Base-by-base conservation (phyloP, 2,329 filamentous ascomycete species). In the Berkeleyomyces rouxiae region DNA sequence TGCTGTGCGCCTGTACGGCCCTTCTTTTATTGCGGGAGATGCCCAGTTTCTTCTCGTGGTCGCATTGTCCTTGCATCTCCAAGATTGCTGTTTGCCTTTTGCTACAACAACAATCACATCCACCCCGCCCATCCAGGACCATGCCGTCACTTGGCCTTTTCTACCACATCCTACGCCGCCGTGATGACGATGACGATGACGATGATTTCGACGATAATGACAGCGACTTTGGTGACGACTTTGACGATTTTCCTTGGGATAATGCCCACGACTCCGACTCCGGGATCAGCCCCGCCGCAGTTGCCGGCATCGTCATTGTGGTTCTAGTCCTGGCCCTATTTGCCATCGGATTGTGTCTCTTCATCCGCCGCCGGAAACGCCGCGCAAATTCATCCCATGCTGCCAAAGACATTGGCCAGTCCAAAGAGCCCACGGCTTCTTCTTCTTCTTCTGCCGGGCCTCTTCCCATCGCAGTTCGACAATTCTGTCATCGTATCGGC, bases 151-250 rank as follows among this genome's bases (percentile, higher is more conserved):
- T 59, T 33, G 40, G 43, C 23, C 23, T 59, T n/a, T 13, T 43
- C 39, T 42, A n/a, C 36, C 49, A 53, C 10, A 7, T 59, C 58
- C 11, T 59, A 23, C 58, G 58, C 44, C 40, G 40, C 9, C 58
- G 58, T 3, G 58, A 53, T 36, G 49, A 59, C 40, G 51, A 57
- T 16, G 60, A 61, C 7, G 60, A 61, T n/a, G 61, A 59, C 61
- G 57, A 59, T 6, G 44, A 51, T 4, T 23, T 59, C 47, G 44
- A 63, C 4, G 7, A 59, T 23, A 10, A 53, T 33, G n/a, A 47
- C 13, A 47, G 57, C 16, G 57, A 59, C 51, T 55, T 49, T 16
- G 16, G 39, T 9, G 55, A 58, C n/a, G 55, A 58, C 11, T 16
- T 4, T 13, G 33, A 47, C 16, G 42, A 23, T 13, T 60, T 47